Conservation (phyloP, 345 rosid species). For the Brassica juncea region DNA sequence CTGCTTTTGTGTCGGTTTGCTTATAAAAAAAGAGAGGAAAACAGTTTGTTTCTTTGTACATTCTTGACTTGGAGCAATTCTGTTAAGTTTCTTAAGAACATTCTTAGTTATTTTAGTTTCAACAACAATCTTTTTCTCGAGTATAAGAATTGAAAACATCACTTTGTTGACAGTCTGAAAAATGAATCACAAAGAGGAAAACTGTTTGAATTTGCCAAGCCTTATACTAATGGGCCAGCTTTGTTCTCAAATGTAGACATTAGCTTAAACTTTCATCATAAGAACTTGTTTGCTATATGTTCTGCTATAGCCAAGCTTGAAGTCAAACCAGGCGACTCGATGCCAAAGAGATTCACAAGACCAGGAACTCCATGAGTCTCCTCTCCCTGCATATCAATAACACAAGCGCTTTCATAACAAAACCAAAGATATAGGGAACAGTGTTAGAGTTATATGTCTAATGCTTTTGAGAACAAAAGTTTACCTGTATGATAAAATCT, state of each 20-base stretch:
- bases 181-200: background rate
- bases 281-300: constrained; percentile 59
- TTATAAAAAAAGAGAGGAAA: constrained; percentile 15
- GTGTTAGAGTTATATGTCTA: background rate
- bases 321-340: constrained; percentile 95
- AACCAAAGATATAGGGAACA: background rate
- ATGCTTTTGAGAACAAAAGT: constrained; percentile 3
- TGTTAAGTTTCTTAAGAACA: constrained; percentile 25
- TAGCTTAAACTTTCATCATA: constrained; percentile 15
- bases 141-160: constrained; percentile 4
- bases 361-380: constrained; percentile 78
- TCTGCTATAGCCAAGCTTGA: constrained; percentile 94
- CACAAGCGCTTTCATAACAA: constrained; percentile 11
- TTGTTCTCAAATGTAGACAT: background rate
- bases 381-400: constrained; percentile 57
- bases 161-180: background rate
- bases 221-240: background rate
- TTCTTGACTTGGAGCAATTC: constrained; percentile 40
- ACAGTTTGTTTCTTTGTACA: constrained; percentile 42
- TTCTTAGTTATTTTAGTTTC: constrained; percentile 11
- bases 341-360: constrained; percentile 86
- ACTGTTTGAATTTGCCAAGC: background rate
- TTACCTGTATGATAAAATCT: constrained; percentile 86
- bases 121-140: background rate
- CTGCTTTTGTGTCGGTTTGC: constrained; percentile 21